These are phyloP conservation scores for Megacollybia marginata DNA, from an alignment of 768 basidiomycete genomes.

Conservation along the genomic window DNA sequence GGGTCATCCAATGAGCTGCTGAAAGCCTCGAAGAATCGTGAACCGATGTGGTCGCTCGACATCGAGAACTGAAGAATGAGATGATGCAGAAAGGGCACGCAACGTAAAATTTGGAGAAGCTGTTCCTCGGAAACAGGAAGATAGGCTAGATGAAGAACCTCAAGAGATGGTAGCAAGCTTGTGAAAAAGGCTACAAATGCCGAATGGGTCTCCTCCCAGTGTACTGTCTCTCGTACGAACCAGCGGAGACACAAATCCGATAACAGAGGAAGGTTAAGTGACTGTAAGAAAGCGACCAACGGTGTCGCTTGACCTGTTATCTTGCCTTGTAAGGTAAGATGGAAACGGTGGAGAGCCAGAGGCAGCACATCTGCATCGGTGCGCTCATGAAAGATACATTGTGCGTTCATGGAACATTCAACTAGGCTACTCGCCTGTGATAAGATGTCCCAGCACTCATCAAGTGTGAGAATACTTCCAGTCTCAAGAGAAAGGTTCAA, in stretches of 20 bases:
- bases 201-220: slow-evolving; percentile 11
- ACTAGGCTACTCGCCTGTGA: neutral
- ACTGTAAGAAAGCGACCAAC: slow-evolving; percentile 10
- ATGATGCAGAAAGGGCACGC: slow-evolving; percentile 19
- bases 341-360: slow-evolving; percentile 8
- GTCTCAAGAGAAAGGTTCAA: slow-evolving; percentile 29
- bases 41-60: too few species aligned
- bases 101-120: slow-evolving; percentile 22
- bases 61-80: slow-evolving; percentile 24
- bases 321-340: slow-evolving; percentile 23
- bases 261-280: neutral
- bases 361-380: neutral
- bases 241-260: slow-evolving; percentile 17
- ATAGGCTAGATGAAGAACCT: slow-evolving; percentile 26
- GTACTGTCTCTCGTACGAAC: slow-evolving; percentile 8
- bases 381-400: neutral
- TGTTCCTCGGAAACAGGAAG: slow-evolving; percentile 29
- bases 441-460: slow-evolving; percentile 21
- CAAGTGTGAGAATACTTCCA: slow-evolving; percentile 25
- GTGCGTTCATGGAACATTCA: neutral
- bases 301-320: slow-evolving; percentile 19
- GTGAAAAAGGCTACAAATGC: slow-evolving; percentile 23
- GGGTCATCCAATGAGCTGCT: too few species aligned
- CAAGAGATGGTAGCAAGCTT: slow-evolving; percentile 18
- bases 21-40: too few species aligned